Conservation (phyloP, 768 basidiomycete genomes). For the Termitomyces sp. region DNA sequence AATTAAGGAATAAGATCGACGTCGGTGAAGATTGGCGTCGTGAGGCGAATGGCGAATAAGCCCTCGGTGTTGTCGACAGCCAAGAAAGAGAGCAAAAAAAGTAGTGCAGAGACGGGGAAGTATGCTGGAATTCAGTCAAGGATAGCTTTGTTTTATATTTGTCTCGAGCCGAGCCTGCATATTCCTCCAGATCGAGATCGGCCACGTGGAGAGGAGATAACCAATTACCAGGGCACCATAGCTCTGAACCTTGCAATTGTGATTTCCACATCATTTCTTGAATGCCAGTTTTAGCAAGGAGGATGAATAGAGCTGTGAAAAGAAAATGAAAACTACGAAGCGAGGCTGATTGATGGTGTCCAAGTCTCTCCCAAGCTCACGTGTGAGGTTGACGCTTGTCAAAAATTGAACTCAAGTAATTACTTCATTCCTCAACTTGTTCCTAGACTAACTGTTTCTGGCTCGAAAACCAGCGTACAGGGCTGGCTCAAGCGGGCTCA, state of each 20-base stretch:
- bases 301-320: not conserved
- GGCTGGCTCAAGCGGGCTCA: not conserved
- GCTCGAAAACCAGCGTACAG: not conserved
- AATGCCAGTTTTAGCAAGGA: not conserved
- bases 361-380: not conserved
- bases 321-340: not conserved
- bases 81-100: conserved; percentile 2
- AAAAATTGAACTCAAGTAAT: not conserved
- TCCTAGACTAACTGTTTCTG: not conserved
- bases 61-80: conserved; percentile 14
- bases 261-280: not conserved
- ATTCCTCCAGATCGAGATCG: not conserved
- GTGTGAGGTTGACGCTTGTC: not conserved
- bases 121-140: not conserved
- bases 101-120: not conserved
- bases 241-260: not conserved
- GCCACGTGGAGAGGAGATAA: not conserved
- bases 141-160: conserved; percentile 4
- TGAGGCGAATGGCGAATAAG: conserved; percentile 14
- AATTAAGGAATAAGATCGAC: not conserved
- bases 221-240: not conserved
- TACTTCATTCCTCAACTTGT: not conserved
- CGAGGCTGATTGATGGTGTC: not conserved
- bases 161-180: not conserved
- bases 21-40: conserved; percentile 2